A percentile compares a stretch with the other conserved stretches of the same genome.
These are phyloP conservation scores for Apiospora kogelbergensis DNA, from an alignment of 2,329 filamentous ascomycete genomes.

Conservation along the genomic window DNA sequence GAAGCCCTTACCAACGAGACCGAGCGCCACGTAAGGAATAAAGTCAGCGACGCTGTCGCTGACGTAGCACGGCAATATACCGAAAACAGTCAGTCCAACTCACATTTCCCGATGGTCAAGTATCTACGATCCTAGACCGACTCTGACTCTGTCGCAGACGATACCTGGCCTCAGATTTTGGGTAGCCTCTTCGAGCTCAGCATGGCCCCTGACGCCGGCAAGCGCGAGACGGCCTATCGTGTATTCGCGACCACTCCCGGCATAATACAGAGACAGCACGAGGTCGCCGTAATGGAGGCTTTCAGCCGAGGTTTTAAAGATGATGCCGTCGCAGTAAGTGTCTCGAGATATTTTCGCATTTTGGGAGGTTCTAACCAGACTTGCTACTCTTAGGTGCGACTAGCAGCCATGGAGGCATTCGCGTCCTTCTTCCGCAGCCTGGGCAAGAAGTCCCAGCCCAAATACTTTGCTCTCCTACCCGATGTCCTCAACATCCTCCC, in stretches of 20 bases:
- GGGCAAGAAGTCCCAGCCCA: slow-evolving; percentile 81
- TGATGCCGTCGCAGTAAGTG: slow-evolving; percentile 70
- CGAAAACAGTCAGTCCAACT: slow-evolving; percentile 69
- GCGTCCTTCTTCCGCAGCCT: slow-evolving; percentile 93
- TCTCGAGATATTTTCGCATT: background rate
- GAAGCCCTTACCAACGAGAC: slow-evolving; percentile 73
- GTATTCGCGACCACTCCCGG: slow-evolving; percentile 94
- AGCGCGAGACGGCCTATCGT: slow-evolving; percentile 89
- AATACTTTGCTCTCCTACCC: slow-evolving; percentile 84
- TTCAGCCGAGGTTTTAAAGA: slow-evolving; percentile 94
- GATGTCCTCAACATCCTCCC: slow-evolving; percentile 93
- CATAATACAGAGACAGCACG: slow-evolving; percentile 94
- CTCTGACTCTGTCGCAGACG: slow-evolving; percentile 52
- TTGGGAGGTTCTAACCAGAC: slow-evolving; percentile 15
- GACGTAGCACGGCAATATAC: slow-evolving; percentile 94
- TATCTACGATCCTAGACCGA: background rate
- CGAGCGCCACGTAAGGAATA: slow-evolving; percentile 78
- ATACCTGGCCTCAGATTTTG: slow-evolving; percentile 88
- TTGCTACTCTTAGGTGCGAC: slow-evolving; percentile 63
- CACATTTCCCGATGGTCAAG: background rate
- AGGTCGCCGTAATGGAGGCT: slow-evolving; percentile 82
- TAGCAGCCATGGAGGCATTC: slow-evolving; percentile 95
- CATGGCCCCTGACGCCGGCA: slow-evolving; percentile 77
- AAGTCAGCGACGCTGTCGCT: slow-evolving; percentile 95
- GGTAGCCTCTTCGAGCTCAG: slow-evolving; percentile 85